Percentiles rank a stretch among this genome's conserved stretches.
Conservation (phyloP, 345 rosid genomes). For the Ceriops zippeliana region DNA sequence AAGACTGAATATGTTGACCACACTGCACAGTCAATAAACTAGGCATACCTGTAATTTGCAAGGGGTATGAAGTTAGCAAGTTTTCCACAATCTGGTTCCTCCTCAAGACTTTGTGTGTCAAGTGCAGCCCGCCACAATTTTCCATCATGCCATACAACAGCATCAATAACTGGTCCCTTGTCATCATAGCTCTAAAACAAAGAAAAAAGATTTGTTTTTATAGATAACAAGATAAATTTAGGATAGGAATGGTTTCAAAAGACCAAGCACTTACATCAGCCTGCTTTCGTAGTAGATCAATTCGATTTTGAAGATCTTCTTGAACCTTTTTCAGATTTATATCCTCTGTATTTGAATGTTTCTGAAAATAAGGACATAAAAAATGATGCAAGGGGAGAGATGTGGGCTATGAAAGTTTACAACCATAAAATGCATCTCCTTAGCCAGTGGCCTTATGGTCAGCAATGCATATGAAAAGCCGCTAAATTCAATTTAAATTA, state of each 20-base stretch:
- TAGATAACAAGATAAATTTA: constrained; percentile 1
- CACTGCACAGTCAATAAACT: not conserved
- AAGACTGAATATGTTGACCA: not conserved
- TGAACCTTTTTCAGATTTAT: constrained; percentile 59
- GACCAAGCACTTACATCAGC: constrained; percentile 60
- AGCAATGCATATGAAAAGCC: constrained; percentile 8
- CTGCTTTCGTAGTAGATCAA: constrained; percentile 75
- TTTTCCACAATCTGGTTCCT: constrained; percentile 71
- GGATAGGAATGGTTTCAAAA: constrained; percentile 14
- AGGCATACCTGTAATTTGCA: constrained; percentile 70
- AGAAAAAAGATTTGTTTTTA: constrained; percentile 13
- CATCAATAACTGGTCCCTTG: constrained; percentile 91
- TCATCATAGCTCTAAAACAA: constrained; percentile 70
- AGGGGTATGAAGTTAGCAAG: constrained; percentile 73
- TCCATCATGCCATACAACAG: constrained; percentile 97
- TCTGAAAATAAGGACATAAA: constrained; percentile 44
- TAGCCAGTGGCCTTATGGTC: not conserved
- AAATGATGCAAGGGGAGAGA: constrained; percentile 13
- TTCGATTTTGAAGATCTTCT: constrained; percentile 81
- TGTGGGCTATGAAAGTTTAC: not conserved
- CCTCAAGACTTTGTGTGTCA: constrained; percentile 87
- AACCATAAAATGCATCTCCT: too few species aligned
- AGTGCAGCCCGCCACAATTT: constrained; percentile 94
- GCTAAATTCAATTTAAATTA: constrained; percentile 5
- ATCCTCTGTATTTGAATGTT: constrained; percentile 68